phyloP scores from a whole-genome alignment of 2,329 filamentous ascomycete species.

The Kalmusia sp. region DNA sequence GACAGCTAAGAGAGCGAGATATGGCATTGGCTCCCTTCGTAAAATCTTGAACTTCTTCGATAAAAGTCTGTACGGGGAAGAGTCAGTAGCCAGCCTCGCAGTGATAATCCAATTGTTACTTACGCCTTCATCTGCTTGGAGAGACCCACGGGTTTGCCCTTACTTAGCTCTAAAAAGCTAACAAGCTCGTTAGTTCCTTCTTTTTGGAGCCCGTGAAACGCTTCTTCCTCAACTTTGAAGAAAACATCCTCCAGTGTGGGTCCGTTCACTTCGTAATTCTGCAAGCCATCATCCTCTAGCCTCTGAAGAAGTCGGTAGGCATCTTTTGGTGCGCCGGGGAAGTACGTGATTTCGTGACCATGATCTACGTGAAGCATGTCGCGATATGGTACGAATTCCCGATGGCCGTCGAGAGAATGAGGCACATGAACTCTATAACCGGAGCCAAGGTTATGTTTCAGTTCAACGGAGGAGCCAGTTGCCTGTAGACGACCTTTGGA shows the following conservation, averaged over 20 bases:
- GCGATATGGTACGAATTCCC: slow-evolving; percentile 14
- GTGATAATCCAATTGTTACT: too few relatives aligned
- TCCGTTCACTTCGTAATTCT: slow-evolving; percentile 80
- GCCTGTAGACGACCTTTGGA: slow-evolving; percentile 82
- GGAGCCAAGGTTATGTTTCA: slow-evolving; percentile 79
- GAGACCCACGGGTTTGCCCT: background rate
- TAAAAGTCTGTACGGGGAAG: too few relatives aligned
- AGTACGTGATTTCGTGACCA: slow-evolving; percentile 14
- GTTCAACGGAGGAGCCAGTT: slow-evolving; percentile 78
- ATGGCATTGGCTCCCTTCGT: slow-evolving; percentile 2
- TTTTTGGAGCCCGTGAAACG: background rate
- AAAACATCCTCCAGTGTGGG: slow-evolving; percentile 92
- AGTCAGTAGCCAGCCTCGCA: too few relatives aligned
- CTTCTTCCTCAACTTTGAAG: slow-evolving; percentile 78
- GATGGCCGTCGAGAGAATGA: slow-evolving; percentile 43
- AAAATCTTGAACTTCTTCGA: slow-evolving; percentile 3
- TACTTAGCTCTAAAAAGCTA: background rate
- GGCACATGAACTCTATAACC: slow-evolving; percentile 67
- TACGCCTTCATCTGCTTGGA: background rate
- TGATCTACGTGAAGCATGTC: slow-evolving; percentile 3
- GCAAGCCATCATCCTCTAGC: slow-evolving; percentile 18
- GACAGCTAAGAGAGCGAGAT: background rate
- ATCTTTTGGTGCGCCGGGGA: slow-evolving; percentile 62
- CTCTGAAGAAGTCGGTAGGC: background rate
- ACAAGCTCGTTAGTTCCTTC: background rate